Base-by-base conservation (phyloP, 352 stramenopile genomes). In the Phytopythium litorale region DNA sequence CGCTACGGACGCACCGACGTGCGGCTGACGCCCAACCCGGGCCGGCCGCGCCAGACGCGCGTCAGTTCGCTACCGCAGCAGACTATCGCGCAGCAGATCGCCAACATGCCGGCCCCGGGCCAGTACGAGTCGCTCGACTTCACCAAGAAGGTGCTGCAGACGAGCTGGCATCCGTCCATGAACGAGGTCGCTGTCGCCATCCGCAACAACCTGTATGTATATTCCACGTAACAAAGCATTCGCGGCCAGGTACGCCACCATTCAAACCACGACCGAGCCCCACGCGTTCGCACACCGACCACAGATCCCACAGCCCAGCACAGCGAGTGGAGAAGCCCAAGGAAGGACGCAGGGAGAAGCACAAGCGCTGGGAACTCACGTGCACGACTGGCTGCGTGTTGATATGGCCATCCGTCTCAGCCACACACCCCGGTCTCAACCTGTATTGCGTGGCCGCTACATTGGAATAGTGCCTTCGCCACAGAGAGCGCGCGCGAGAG, bases 181-280 rank as follows among this genome's bases (percentile, higher is more conserved):
- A 91, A 85, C 62, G 87, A 94, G 67, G 80, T 96, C 18, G 87
- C 87, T 18, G 73, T 96, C 33, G 78, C 79, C 19, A 91, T 92
- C 53, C 80, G 82, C 52, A 96, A 96, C 70, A 94, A 78, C 56
- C 66, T 96, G 51, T 94, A 89, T 61, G 79, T 96, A 40, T 96
- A 96, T 74, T 84, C 69, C 57, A 65, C 69, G 40, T 88, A 81
- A 75, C 32, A n/a, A 45, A 35, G 18, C 19, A 50, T 12, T 18
- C 33, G 9, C 19, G 38, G 37, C 16, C 19, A 42, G 37, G 23
- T 30, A 55, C 5, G 43, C 43, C 35, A 40, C 35, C 35, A 40
- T 40, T 40, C 30, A 30, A 43, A 54, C 23, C 21, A 21, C 28
- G 28, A 30, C 28, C 21, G 28, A 32, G 40, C 40, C 19, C 42